Percentiles rank a stretch among this genome's conserved stretches.
Conservation (phyloP, 2,329 filamentous ascomycete species). For the Aspergillus fructus region DNA sequence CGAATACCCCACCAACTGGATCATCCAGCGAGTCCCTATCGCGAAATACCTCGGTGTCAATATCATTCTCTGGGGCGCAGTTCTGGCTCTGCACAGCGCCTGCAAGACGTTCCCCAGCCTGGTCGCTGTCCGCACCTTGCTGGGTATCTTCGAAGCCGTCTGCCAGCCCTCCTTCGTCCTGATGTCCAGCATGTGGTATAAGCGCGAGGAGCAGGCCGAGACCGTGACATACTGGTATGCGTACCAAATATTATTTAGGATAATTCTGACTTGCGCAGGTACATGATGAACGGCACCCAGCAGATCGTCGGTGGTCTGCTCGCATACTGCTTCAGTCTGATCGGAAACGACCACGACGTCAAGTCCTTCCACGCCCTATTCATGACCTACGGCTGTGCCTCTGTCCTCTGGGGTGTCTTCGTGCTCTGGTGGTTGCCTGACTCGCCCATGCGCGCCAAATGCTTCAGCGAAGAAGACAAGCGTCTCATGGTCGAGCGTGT, state of each 20-base stretch:
- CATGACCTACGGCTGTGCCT: conserved; percentile 63
- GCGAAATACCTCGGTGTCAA: conserved; percentile 66
- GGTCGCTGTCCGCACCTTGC: conserved; percentile 61
- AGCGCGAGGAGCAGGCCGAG: conserved; percentile 64
- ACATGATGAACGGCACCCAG: conserved; percentile 75
- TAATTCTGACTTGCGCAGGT: conserved; percentile 33
- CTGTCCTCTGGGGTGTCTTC: conserved; percentile 64
- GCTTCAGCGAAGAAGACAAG: conserved; percentile 66
- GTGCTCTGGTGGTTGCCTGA: conserved; percentile 66
- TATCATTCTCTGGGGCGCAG: conserved; percentile 63
- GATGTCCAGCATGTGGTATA: conserved; percentile 70
- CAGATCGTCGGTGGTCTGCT: conserved; percentile 71
- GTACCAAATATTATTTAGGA: accelerated
- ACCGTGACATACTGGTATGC: conserved; percentile 66
- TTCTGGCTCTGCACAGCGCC: conserved; percentile 61
- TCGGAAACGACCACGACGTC: conserved; percentile 51
- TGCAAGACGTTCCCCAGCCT: conserved; percentile 61
- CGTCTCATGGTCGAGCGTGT: conserved; percentile 62
- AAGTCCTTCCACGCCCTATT: conserved; percentile 70
- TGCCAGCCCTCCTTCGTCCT: conserved; percentile 69
- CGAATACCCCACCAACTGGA: conserved; percentile 70
- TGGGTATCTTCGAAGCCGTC: conserved; percentile 70
- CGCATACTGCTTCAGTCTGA: conserved; percentile 56
- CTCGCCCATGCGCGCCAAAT: conserved; percentile 69
- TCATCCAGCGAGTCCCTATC: conserved; percentile 63